Conservation (phyloP, 371 early-diverging fungal genomes). For the Mycotypha africana region DNA sequence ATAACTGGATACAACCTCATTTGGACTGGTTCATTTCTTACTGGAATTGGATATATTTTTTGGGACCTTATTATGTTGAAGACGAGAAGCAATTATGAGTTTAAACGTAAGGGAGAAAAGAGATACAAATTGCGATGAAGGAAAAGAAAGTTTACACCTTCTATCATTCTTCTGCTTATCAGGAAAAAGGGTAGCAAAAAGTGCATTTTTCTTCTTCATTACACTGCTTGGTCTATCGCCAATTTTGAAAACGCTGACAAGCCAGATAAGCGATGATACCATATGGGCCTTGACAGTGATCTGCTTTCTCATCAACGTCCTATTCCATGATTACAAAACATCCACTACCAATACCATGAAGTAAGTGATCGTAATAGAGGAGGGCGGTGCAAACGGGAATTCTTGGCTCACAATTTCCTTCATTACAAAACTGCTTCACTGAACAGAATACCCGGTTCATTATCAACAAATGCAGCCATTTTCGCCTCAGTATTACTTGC, state of each 20-base stretch:
- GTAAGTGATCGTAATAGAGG: no score
- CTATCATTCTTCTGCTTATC: not conserved
- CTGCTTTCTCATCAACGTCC: slow-evolving; percentile 77
- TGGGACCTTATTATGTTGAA: slow-evolving; percentile 59
- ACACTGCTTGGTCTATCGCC: slow-evolving; percentile 87
- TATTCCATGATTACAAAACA: slow-evolving; percentile 87
- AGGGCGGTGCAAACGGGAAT: no score
- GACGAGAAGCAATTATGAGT: slow-evolving; percentile 38
- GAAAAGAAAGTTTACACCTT: not conserved
- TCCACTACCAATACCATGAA: slow-evolving; percentile 36
- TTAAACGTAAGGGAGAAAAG: slow-evolving; percentile 38
- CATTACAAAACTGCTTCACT: no score
- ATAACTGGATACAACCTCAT: slow-evolving; percentile 60
- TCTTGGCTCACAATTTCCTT: no score
- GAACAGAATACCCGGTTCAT: slow-evolving; percentile 87
- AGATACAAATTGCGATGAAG: no score
- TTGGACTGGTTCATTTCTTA: slow-evolving; percentile 49
- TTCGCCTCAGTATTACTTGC: slow-evolving; percentile 94
- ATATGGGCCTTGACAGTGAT: slow-evolving; percentile 90
- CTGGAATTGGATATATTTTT: slow-evolving; percentile 60
- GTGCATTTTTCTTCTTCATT: slow-evolving; percentile 70
- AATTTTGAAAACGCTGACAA: slow-evolving; percentile 86
- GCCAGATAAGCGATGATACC: slow-evolving; percentile 86
- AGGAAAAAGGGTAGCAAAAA: slow-evolving; percentile 64
- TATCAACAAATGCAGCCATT: slow-evolving; percentile 93